phyloP scores from a whole-genome alignment of 768 basidiomycete species.

The Galerina sulciceps region DNA sequence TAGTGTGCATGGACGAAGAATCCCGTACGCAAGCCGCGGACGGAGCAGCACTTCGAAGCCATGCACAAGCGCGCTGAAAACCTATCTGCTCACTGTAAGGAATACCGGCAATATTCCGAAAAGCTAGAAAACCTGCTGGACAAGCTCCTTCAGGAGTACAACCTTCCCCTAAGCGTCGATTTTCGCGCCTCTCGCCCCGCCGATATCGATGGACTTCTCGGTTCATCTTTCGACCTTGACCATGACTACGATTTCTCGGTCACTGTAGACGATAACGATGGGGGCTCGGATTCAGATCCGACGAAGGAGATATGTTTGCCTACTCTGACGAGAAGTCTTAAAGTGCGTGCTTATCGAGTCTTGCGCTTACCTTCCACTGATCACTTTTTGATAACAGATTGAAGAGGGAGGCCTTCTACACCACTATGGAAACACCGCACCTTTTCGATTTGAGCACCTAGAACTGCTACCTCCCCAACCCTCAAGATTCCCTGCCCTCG shows the following conservation, averaged over 20 bases:
- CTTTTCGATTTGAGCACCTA: constrained; percentile 41
- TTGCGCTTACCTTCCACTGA: not conserved
- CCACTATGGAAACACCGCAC: constrained; percentile 45
- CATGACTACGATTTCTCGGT: constrained; percentile 19
- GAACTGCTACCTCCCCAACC: constrained; percentile 22
- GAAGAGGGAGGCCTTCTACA: constrained; percentile 43
- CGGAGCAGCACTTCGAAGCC: constrained; percentile 50
- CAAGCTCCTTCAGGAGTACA: constrained; percentile 42
- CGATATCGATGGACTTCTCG: constrained; percentile 21
- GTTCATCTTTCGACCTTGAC: constrained; percentile 14
- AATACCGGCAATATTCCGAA: constrained; percentile 42
- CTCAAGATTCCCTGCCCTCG: constrained; percentile 44
- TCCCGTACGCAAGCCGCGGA: constrained; percentile 43
- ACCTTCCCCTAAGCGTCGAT: constrained; percentile 15
- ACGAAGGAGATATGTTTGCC: constrained; percentile 43
- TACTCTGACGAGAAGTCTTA: constrained; percentile 38
- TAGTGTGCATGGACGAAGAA: constrained; percentile 52
- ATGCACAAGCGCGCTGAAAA: constrained; percentile 44
- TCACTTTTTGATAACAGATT: constrained; percentile 26
- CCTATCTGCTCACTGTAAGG: constrained; percentile 38
- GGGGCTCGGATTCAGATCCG: constrained; percentile 26
- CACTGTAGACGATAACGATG: constrained; percentile 25
- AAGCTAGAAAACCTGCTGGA: constrained; percentile 47
- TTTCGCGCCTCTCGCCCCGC: constrained; percentile 25
- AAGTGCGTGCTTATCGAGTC: not conserved